Percentiles rank a stretch among this genome's conserved stretches.
Conservation (phyloP, 148 eudicot genomes). For the Rhododendron ovatum region DNA sequence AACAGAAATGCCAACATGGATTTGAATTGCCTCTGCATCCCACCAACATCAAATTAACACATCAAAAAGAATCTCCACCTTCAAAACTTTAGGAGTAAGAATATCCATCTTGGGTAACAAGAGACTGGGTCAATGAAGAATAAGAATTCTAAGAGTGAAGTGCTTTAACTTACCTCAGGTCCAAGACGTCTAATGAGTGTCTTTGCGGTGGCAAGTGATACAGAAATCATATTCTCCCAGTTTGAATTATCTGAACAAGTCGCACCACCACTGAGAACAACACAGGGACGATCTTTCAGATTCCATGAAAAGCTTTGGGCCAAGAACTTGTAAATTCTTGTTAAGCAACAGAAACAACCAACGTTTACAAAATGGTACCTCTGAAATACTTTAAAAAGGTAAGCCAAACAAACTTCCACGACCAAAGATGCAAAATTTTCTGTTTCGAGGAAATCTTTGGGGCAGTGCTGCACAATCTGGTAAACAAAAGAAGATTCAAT, state of each 20-base stretch:
- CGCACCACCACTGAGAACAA: constrained; percentile 37
- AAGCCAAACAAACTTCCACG: constrained; percentile 65
- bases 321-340: neutral
- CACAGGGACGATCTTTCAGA: constrained; percentile 4
- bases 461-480: constrained; percentile 87
- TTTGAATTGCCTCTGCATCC: constrained; percentile 65
- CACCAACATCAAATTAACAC: constrained; percentile 3
- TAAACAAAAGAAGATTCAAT: constrained; percentile 14
- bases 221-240: constrained; percentile 50
- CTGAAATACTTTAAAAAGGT: constrained; percentile 46
- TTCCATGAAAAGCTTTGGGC: constrained; percentile 4
- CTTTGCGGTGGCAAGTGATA: constrained; percentile 48
- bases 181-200: constrained; percentile 45
- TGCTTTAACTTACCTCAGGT: constrained; percentile 42
- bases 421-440: constrained; percentile 49
- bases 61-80: neutral
- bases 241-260: constrained; percentile 29
- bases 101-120: neutral
- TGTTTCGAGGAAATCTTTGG: constrained; percentile 53
- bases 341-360: constrained; percentile 1
- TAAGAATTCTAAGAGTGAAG: neutral
- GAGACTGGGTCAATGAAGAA: neutral
- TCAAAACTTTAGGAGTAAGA: neutral
- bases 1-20: constrained; percentile 49
- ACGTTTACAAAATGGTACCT: constrained; percentile 35